Conservation (phyloP, 1,284 basidiomycete species). For the Pascua sp. region DNA sequence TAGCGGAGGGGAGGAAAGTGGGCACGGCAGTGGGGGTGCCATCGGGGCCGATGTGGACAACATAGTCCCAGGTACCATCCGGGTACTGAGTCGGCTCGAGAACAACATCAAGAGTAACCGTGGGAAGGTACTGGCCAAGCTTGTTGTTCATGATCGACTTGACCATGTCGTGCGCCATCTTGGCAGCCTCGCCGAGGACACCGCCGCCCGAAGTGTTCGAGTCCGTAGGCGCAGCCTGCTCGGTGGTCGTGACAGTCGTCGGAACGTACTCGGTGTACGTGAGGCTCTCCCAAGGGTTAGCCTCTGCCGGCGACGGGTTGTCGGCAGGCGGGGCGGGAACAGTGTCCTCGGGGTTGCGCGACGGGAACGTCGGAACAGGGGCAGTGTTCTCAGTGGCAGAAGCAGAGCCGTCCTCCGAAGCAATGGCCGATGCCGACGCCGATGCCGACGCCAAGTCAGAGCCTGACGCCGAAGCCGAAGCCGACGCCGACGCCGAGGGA, state of each 20-base stretch:
- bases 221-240: conserved; percentile 8
- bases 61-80: conserved; percentile 49
- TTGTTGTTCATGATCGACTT: conserved; percentile 22
- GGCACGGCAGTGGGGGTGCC: conserved; percentile 47
- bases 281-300: conserved; percentile 29
- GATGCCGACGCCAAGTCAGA: neutral
- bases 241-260: conserved; percentile 3
- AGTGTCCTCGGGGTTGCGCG: neutral
- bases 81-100: conserved; percentile 47
- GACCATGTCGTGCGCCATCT: conserved; percentile 35
- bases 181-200: conserved; percentile 22
- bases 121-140: conserved; percentile 39
- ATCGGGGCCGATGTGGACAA: conserved; percentile 43
- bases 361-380: conserved; percentile 8
- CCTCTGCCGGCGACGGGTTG: conserved; percentile 13
- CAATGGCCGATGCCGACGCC: conserved; percentile 1
- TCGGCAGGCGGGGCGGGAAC: conserved; percentile 8
- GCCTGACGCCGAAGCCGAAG: too few relatives aligned
- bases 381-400: conserved; percentile 6
- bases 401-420: conserved; percentile 6
- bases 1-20: conserved; percentile 26
- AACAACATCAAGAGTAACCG: conserved; percentile 46
- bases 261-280: conserved; percentile 38
- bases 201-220: conserved; percentile 4
- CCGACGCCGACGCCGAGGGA: neutral